A percentile compares a stretch with the other conserved stretches of the same genome.
These are phyloP conservation scores for Bolboschoenoplectus hybrid DNA, from an alignment of 202 grass and related monocot species.

Conservation along the genomic window DNA sequence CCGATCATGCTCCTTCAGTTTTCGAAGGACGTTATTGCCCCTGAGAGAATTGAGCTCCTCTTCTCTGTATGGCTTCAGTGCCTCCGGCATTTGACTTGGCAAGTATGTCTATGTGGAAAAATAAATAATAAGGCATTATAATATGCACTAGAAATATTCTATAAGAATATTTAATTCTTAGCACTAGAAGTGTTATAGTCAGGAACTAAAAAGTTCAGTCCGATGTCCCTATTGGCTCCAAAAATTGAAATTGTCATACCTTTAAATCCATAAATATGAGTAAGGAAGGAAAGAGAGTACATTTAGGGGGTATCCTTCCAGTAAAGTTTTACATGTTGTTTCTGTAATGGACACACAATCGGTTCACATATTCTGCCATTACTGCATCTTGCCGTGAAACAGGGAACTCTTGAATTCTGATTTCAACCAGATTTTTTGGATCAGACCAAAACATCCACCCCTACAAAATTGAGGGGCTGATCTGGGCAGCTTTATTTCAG, in stretches of 20 bases:
- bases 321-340: neutral
- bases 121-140: neutral
- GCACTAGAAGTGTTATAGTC: neutral
- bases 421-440: neutral
- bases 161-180: neutral
- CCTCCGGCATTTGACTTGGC: slow-evolving; percentile 61
- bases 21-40: slow-evolving; percentile 52
- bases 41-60: slow-evolving; percentile 68
- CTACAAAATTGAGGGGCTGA: neutral
- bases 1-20: slow-evolving; percentile 67
- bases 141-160: neutral
- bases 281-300: neutral
- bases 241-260: neutral
- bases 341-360: neutral
- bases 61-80: slow-evolving; percentile 61
- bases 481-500: neutral
- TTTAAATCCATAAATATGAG: neutral
- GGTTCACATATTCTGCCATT: neutral
- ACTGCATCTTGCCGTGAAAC: neutral
- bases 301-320: neutral
- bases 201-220: neutral
- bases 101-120: neutral
- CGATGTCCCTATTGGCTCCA: neutral
- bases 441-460: neutral
- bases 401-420: neutral